Base-by-base conservation (phyloP, 805 yeast genomes). In the Crinitomyces ghanaensis region DNA sequence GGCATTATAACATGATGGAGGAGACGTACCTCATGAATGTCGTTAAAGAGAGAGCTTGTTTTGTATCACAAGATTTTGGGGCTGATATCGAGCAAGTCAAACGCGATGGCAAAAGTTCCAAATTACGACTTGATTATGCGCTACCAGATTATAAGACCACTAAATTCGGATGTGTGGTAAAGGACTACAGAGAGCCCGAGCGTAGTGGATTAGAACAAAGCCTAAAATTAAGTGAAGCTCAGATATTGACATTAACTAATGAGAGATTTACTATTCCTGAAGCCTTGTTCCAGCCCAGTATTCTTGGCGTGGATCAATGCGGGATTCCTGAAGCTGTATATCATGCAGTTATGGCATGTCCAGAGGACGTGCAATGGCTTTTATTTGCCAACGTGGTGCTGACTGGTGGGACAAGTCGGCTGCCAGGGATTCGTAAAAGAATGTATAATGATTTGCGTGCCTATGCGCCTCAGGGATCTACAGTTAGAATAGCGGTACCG, bases 261-360 rank as follows among this genome's bases (percentile, higher is more conserved):
- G 99, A 91, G 54, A 58, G 95, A 36, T 88, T 91, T 55, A 67
- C 82, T 2, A 71, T 81, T 2, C 95, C 97, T 0, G 99, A 91
- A 50, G 63, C 82, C 1, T 62, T 81, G 22, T 86, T 83, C 54
- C 85, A 78, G 45, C 98, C 99, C 0, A 81, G 75, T 39, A 74
- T 82, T 35, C 66, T 81, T 1, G 84, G 82, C 9, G 62, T 88
- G 20, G 70, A 76, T 36, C 77, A 85, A 44, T 74, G 88, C 0
- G 96, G 95, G 9, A 56, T 93, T 14, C 68, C 78, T 0, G 79
- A 74, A 38, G 64, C 79, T 0, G 70, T 83, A 2, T 70, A 77
- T 27, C 84, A 82, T 39, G 62, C 81, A 19, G 62, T 91, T 4
- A 63, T 69, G 48, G 60, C 74, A 11, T 66, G 81, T 21, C 95